A percentile compares a stretch with the other conserved stretches of the same genome.
Conservation (phyloP, 768 basidiomycete species). For the Tricholoma matsutake region DNA sequence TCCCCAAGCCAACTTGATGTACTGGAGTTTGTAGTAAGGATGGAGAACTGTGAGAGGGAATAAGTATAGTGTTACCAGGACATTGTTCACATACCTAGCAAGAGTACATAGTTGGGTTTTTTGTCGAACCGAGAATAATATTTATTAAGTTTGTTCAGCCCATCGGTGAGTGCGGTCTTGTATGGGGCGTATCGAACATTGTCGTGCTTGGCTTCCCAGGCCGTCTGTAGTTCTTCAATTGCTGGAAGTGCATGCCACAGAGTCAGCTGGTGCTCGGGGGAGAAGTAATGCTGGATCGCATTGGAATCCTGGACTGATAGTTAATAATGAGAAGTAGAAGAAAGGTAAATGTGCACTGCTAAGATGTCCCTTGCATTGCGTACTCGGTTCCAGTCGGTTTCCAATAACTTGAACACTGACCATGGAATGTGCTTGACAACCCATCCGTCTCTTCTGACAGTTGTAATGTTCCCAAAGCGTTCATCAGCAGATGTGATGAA, state of each 20-base stretch:
- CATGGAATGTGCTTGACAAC: not conserved
- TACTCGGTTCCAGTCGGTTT: not conserved
- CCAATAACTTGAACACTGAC: not conserved
- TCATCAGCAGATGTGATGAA: not conserved
- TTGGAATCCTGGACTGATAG: not conserved
- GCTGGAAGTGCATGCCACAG: no score
- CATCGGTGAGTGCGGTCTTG: conserved; percentile 15
- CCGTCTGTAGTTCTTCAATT: no score
- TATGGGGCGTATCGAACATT: conserved; percentile 13
- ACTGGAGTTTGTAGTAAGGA: no score
- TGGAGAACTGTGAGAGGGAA: not conserved
- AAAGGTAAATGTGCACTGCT: not conserved
- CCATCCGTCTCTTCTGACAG: not conserved
- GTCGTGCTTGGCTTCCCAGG: not conserved
- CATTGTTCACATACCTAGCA: conserved; percentile 9
- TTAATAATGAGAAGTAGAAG: not conserved
- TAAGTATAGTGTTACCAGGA: not conserved
- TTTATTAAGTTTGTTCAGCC: conserved; percentile 22
- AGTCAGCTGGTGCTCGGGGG: no score
- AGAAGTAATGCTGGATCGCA: not conserved
- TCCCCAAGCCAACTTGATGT: no score
- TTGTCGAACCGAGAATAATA: conserved; percentile 20
- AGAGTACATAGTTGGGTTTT: conserved; percentile 19
- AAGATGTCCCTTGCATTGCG: not conserved
- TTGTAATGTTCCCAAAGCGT: not conserved